Base-by-base conservation (phyloP, 352 stramenopile genomes). In the Pythium insidiosum region DNA sequence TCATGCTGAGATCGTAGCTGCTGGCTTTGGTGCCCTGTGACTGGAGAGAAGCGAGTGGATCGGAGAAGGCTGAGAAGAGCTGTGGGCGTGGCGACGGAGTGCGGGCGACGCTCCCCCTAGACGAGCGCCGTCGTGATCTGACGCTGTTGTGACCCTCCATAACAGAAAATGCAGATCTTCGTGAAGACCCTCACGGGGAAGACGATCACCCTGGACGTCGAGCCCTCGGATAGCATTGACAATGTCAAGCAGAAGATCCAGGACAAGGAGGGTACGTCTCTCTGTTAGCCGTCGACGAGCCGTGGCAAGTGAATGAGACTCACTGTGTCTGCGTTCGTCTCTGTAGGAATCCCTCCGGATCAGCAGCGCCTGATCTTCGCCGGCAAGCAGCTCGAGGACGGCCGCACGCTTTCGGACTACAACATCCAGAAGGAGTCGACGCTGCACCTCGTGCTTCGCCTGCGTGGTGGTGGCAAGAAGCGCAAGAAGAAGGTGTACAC, bases 191-290 rank as follows among this genome's bases (percentile, higher is more conserved):
- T 96, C 47, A 96, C 87, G 66, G 97, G 97, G 63, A 99, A 99
- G 76, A 99, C 96, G 50, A 99, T 99, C 83, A 99, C 97, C 45
- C 79, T 99, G 41, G 96, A 99, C 81, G 97, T 99, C 35, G 97
- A 99, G 76, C 93, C 97, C 31, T 96, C 82, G 31, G 97, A 99
- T 74, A 98, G 92, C 54, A 99, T 99, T 84, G 96, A 99, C 73
- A 99, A 99, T 83, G 96, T 99, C 52, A 99, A 99, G 90, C 84
- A 94, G 56, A 99, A 99, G 92, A 99, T 99, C 66, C 97, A 99
- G 83, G 97, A 99, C 78, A 99, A 99, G 89, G 97, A 99, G 77
- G 97, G 78, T 83, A 26, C 0, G 71, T 73, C 26, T 12, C 18
- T 18, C 2, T 13, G 9, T 40, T 9, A 13, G 7, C 22, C 2